Evolutionary conservation across 2,329 filamentous ascomycete species (phyloP).

Genomic region (Aspergillus pseudoterreus): DNA sequence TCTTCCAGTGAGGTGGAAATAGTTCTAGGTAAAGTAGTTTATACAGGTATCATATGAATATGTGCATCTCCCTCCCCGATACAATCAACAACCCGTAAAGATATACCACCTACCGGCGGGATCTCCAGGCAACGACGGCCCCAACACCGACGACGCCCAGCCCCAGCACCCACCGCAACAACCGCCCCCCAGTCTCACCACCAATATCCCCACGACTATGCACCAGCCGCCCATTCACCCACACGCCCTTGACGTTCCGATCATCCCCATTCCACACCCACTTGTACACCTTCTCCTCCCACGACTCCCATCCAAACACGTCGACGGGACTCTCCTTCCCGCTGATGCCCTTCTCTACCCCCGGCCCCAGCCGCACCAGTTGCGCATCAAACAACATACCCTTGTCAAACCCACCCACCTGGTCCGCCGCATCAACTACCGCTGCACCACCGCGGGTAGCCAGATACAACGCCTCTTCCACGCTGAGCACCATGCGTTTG

Average conservation of each 20-base stretch:
- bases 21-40: background rate
- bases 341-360: slow-evolving; percentile 26
- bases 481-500: slow-evolving; percentile 64
- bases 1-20: slow-evolving; percentile 21
- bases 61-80: background rate
- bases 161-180: slow-evolving; percentile 4
- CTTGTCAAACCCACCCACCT: slow-evolving; percentile 75
- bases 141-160: slow-evolving; percentile 1
- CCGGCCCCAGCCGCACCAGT: slow-evolving; percentile 61
- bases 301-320: slow-evolving; percentile 87
- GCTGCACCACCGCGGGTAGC: slow-evolving; percentile 83
- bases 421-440: slow-evolving; percentile 69
- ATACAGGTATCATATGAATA: background rate
- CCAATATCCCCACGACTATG: slow-evolving; percentile 42
- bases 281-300: slow-evolving; percentile 82
- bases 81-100: background rate
- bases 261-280: slow-evolving; percentile 96
- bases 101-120: background rate
- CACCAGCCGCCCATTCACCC: slow-evolving; percentile 81
- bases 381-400: slow-evolving; percentile 93
- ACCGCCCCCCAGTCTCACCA: background rate
- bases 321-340: slow-evolving; percentile 66
- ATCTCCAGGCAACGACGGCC: slow-evolving; percentile 2
- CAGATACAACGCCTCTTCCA: slow-evolving; percentile 81
- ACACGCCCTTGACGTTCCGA: slow-evolving; percentile 81